These are phyloP conservation scores for Anthoceros angustus DNA, from an alignment of 225 moss, liverwort and hornwort genomes.

Conservation along the genomic window DNA sequence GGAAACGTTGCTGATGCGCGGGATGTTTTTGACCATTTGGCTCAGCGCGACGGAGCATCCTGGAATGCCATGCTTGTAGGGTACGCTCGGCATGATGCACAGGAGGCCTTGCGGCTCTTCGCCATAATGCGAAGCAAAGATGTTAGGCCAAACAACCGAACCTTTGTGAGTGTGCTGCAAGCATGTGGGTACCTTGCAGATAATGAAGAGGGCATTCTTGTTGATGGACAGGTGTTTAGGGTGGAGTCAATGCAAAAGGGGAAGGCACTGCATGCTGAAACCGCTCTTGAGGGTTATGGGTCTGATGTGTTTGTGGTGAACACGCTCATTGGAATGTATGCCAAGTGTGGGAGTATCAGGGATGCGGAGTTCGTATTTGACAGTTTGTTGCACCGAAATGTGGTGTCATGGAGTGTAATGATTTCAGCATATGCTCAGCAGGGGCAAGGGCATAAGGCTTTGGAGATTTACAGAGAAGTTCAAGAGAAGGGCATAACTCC, in stretches of 20 bases:
- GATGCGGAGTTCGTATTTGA: background rate
- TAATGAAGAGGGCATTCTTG: background rate
- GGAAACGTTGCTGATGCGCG: background rate
- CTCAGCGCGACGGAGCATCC: background rate
- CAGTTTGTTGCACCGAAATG: background rate
- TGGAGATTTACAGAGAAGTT: background rate
- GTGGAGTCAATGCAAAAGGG: background rate
- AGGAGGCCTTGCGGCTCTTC: background rate
- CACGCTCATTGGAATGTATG: background rate
- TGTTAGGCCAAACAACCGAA: background rate
- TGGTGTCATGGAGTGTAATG: background rate
- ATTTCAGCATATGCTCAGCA: background rate
- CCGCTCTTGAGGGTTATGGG: background rate
- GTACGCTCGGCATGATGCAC: background rate
- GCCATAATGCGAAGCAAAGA: background rate
- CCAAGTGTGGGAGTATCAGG: background rate
- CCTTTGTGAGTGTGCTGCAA: conserved; percentile 2
- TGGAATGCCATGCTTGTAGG: background rate
- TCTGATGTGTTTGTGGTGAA: background rate
- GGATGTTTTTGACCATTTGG: background rate
- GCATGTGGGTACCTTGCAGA: background rate
- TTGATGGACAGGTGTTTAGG: background rate
- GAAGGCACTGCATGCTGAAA: background rate
- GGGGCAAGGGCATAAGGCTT: background rate
- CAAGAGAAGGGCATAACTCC: background rate